phyloP scores from a whole-genome alignment of 306 rosid species.

The Alnus glutinosa region DNA sequence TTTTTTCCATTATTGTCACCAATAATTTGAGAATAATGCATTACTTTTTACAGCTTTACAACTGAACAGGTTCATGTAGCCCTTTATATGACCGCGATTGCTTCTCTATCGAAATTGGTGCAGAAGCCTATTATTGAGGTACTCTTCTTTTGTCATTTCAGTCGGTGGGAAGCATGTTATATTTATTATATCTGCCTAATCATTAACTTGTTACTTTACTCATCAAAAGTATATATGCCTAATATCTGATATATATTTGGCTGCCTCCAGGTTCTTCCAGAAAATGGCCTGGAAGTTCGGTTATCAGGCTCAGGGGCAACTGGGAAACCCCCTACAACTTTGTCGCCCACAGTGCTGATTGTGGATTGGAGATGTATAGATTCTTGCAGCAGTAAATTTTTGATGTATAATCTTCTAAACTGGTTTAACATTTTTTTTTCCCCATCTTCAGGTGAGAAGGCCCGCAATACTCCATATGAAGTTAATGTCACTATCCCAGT shows the following conservation, averaged over 20 bases:
- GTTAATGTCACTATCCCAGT: constrained; percentile 82
- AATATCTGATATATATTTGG: constrained; percentile 27
- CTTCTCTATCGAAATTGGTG: constrained; percentile 79
- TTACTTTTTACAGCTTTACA: constrained; percentile 56
- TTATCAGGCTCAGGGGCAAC: constrained; percentile 77
- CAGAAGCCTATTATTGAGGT: constrained; percentile 71
- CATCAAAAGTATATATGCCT: constrained; percentile 9
- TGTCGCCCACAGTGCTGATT: constrained; percentile 79
- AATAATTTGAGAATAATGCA: constrained; percentile 18
- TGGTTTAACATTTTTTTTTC: constrained; percentile 18
- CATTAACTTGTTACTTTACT: too few species aligned
- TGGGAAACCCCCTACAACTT: constrained; percentile 82
- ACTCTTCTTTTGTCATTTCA: constrained; percentile 25
- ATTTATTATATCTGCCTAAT: constrained; percentile 14
- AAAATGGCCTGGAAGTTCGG: constrained; percentile 59
- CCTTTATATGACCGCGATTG: constrained; percentile 80
- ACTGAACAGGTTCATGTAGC: constrained; percentile 67
- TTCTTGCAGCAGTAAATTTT: constrained; percentile 26
- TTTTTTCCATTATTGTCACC: constrained; percentile 21
- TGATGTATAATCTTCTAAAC: constrained; percentile 23
- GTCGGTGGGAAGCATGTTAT: constrained; percentile 22
- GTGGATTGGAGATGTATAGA: constrained; percentile 92
- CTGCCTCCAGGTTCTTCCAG: constrained; percentile 64
- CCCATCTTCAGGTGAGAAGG: constrained; percentile 63
- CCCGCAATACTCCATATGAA: constrained; percentile 57